Base-by-base conservation (phyloP, 192 early-diverging fungal genomes). In the Lobosporangium transversale region DNA sequence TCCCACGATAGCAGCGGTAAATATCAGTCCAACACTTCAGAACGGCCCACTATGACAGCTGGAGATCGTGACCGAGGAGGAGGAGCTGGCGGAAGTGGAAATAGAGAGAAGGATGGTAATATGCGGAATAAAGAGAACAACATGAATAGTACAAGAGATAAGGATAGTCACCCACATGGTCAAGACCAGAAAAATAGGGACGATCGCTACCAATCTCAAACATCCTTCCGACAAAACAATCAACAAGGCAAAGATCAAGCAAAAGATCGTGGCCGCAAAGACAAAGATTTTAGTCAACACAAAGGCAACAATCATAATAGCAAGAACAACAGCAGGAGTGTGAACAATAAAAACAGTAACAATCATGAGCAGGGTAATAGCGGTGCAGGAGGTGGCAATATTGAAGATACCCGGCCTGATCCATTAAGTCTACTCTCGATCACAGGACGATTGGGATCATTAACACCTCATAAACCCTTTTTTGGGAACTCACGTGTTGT, bases 401-500 rank as follows among this genome's bases (percentile, higher is more conserved):
- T 30, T 32, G 44, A n/a, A 37, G 31, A 21, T 9, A 43, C 15
- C 29, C 23, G 53, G 8, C 73, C 73, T 2, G 73, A 76, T 24
- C 73, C 73, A 14, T 48, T 61, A 2, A 76, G 37, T 10, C 48
- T 76, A 2, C 37, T 76, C 17, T 76, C 73, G 4, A 76, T 76
- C 20, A 67, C 73, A n/a, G 73, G 73, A 23, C 63, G 63, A 12
- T 51, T 57, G 57, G 73, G 73, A 30, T 55, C 33, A 27, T 47
- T 76, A 47, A 67, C 58, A 1, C 73, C 63, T 20, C 50, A 81
- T 15, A 80, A 53, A 30, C 75, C 87, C 3, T 91, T 91, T 53
- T 82, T 83, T 48, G 89, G 89, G 5, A 75, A 80, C 43, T 96
- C 94, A 58, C 85, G 90, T n/a, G 84, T 84, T 52, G 94, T 97